phyloP scores from a whole-genome alignment of 2,329 filamentous ascomycete species.

The Knufia petricola region DNA sequence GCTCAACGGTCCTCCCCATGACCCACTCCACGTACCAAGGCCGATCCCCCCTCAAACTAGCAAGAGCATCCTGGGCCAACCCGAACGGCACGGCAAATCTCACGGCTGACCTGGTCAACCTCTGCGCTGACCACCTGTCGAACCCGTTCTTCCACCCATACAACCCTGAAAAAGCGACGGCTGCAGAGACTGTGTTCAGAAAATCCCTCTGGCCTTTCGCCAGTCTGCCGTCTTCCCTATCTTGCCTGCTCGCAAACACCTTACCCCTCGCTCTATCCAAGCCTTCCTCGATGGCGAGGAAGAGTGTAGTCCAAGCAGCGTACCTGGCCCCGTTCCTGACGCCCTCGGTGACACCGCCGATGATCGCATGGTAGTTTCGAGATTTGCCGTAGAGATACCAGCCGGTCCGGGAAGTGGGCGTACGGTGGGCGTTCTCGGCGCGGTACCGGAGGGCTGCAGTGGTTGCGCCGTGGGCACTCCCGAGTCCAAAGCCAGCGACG shows the following conservation, averaged over 20 bases:
- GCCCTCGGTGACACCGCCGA: constrained; percentile 70
- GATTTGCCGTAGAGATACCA: constrained; percentile 99
- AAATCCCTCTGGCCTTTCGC: constrained; percentile 57
- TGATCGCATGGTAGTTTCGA: constrained; percentile 83
- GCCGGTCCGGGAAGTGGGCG: constrained; percentile 69
- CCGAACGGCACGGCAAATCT: constrained; percentile 72
- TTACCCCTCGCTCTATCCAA: constrained; percentile 61
- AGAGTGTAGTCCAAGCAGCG: constrained; percentile 62
- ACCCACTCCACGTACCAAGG: constrained; percentile 66
- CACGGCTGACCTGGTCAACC: constrained; percentile 71
- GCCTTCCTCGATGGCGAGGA: constrained; percentile 74
- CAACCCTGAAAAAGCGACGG: constrained; percentile 69
- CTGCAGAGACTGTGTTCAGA: constrained; percentile 70
- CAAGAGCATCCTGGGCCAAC: constrained; percentile 65
- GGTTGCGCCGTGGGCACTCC: constrained; percentile 61
- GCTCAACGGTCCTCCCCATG: constrained; percentile 28
- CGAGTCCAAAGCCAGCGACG: constrained; percentile 59
- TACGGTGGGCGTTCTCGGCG: constrained; percentile 90
- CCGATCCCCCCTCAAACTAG: constrained; percentile 50
- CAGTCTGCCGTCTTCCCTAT: constrained; percentile 66
- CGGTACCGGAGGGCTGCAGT: constrained; percentile 74
- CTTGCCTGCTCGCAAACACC: constrained; percentile 71
- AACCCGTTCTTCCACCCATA: constrained; percentile 83
- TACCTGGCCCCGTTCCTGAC: constrained; percentile 62
- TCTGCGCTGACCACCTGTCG: constrained; percentile 63